Evolutionary conservation across 768 basidiomycete species (phyloP), one percentile per base, ranked within the genome.

Genomic region (Rhizopogon vinicolor): DNA sequence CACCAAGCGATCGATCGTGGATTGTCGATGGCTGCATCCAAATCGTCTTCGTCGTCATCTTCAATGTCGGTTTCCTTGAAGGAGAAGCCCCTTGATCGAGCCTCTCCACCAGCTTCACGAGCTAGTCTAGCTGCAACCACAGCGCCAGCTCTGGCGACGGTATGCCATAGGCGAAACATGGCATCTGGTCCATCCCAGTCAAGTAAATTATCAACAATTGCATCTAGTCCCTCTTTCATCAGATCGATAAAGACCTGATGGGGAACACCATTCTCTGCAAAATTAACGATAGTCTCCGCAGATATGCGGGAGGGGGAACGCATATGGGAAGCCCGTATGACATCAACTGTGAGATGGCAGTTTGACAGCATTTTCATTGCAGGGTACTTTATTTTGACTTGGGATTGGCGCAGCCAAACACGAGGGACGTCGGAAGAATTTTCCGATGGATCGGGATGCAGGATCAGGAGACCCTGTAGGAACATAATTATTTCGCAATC

Each of bases 1-100:
- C 85, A 87, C 85, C 86, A 87, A 1, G 86, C 83, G 18, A 72
- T 70, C n/a, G 85, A 86, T 2, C 69, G 67, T 41, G 78, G 73
- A 2, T 63, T 63, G 1, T 63, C 59, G 7, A 59, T 60, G 7
- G 60, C 42, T 13, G 58, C 52, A 14, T 68, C 59, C 16, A 68
- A 59, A 12, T 60, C 65, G 41, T 75, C 75, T 54, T 74, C 74
- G 37, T 79, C 75, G 7, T 73, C 70, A 0, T 58, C 62, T 6
- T 77, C 77, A 9, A 66, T 62, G 14, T 77, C 78, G 3, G 73
- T 72, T 19, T 59, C 63, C n/a, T 44, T 41, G 51, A 76, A 73
- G 12, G 71, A 67, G 53, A 72, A 74, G 14, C 81, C 81, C 43
- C 71, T 73, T 8, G 74, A 72, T 7, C 81, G 75, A 14, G 80